A percentile compares a stretch with the other conserved stretches of the same genome.
Conservation (phyloP, 1,284 basidiomycete species). For the Trametes versicolor region DNA sequence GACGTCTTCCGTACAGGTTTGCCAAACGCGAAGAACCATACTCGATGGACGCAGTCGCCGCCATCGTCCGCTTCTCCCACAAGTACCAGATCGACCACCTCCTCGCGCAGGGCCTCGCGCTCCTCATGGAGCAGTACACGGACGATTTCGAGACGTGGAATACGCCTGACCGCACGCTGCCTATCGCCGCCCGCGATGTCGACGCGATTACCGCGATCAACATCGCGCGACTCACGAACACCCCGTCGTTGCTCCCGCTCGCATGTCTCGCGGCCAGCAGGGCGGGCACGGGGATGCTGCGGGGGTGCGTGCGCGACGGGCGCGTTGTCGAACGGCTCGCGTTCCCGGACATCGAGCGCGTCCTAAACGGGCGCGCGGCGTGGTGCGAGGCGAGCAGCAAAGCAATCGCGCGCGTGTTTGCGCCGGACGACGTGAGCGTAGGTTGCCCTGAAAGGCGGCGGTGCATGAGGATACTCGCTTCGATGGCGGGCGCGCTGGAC, state of each 20-base stretch:
- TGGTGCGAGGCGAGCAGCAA: slow-evolving; percentile 6
- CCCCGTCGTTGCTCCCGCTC: slow-evolving; percentile 22
- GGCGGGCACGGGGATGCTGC: slow-evolving; percentile 5
- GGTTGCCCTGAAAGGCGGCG: background rate
- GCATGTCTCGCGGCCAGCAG: slow-evolving; percentile 17
- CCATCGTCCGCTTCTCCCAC: slow-evolving; percentile 23
- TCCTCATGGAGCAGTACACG: slow-evolving; percentile 25
- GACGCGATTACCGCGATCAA: slow-evolving; percentile 27
- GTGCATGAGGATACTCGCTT: slow-evolving; percentile 9
- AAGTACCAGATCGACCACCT: slow-evolving; percentile 30
- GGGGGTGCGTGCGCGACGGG: slow-evolving; percentile 14
- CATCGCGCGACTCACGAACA: slow-evolving; percentile 26
- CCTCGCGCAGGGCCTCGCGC: slow-evolving; percentile 20
- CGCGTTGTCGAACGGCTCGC: slow-evolving; percentile 8
- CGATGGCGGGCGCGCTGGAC: slow-evolving; percentile 12
- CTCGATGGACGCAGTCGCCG: slow-evolving; percentile 6
- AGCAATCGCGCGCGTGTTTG: slow-evolving; percentile 21
- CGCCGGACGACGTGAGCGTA: background rate
- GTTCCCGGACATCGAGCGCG: slow-evolving; percentile 9
- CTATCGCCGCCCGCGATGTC: slow-evolving; percentile 7
- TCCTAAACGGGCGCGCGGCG: slow-evolving; percentile 15
- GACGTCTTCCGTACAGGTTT: background rate
- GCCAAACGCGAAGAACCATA: background rate
- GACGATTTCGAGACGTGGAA: slow-evolving; percentile 22
- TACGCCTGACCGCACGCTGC: slow-evolving; percentile 7